Conservation (phyloP, 306 rosid species). For the Cicer judaicum region DNA sequence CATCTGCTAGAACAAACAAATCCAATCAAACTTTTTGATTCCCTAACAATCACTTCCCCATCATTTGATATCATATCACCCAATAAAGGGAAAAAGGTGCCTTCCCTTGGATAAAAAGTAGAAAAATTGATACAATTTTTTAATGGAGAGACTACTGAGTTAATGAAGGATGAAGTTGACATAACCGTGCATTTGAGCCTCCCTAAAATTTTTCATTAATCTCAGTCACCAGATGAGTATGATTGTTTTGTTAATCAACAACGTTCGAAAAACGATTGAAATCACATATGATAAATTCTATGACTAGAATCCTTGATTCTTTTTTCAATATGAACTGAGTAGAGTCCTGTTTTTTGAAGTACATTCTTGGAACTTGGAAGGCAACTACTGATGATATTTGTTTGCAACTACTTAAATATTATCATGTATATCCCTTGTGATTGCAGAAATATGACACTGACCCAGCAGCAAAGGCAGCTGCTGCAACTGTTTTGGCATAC, state of each 20-base stretch:
- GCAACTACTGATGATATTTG: conserved; percentile 15
- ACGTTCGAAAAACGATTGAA: neutral
- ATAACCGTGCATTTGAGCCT: neutral
- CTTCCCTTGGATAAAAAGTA: neutral
- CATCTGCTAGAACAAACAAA: conserved; percentile 6
- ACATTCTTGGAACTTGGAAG: conserved; percentile 31
- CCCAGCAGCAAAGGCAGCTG: conserved; percentile 98
- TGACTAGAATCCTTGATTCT: neutral
- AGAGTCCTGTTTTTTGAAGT: conserved; percentile 35
- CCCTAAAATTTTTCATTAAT: neutral
- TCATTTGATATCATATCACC: conserved; percentile 26
- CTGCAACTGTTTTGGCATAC: conserved; percentile 90
- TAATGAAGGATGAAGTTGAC: neutral
- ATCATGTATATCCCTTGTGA: conserved; percentile 33
- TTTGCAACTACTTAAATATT: conserved; percentile 17
- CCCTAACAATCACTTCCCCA: neutral
- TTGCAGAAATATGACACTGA: conserved; percentile 94
- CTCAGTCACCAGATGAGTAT: neutral
- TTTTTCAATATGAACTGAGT: conserved; percentile 12
- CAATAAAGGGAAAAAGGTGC: neutral
- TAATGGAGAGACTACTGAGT: neutral
- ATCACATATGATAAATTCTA: conserved; percentile 24
- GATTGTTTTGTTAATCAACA: neutral
- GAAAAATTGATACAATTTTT: neutral
- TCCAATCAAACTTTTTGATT: conserved; percentile 16